Evolutionary conservation across 371 early-diverging fungal genomes (phyloP).

Genomic region (Mortierella polycephala): DNA sequence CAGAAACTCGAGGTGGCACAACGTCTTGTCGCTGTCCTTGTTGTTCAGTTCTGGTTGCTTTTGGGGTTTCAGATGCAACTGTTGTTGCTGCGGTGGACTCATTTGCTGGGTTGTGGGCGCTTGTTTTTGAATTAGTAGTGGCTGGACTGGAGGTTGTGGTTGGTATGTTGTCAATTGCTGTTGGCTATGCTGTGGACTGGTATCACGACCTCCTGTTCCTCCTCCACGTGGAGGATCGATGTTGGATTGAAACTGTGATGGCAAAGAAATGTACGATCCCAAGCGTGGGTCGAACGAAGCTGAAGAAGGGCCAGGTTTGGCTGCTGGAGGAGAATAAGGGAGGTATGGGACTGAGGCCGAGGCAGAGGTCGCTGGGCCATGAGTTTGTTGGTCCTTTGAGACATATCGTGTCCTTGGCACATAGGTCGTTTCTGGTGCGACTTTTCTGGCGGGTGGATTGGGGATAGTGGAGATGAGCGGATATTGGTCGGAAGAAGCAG

Average conservation of each 20-base stretch:
- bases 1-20: background rate
- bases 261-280: background rate
- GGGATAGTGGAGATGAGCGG: constrained; percentile 2
- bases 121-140: background rate
- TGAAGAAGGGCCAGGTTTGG: background rate
- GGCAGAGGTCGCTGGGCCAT: background rate
- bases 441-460: too few species aligned
- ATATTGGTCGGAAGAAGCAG: constrained; percentile 14
- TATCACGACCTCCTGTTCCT: background rate
- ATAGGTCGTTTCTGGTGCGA: constrained; percentile 1
- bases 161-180: background rate
- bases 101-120: background rate
- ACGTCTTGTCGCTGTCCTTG: background rate
- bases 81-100: background rate
- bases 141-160: background rate
- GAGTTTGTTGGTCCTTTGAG: background rate
- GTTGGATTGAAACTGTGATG: background rate
- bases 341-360: background rate
- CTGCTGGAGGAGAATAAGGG: background rate
- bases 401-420: constrained; percentile 9
- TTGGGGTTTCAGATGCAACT: background rate
- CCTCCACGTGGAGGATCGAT: background rate
- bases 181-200: background rate
- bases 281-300: background rate
- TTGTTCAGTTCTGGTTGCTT: background rate